These are phyloP conservation scores for Microsporum canis DNA, from an alignment of 2,329 filamentous ascomycete species.

Conservation along the genomic window DNA sequence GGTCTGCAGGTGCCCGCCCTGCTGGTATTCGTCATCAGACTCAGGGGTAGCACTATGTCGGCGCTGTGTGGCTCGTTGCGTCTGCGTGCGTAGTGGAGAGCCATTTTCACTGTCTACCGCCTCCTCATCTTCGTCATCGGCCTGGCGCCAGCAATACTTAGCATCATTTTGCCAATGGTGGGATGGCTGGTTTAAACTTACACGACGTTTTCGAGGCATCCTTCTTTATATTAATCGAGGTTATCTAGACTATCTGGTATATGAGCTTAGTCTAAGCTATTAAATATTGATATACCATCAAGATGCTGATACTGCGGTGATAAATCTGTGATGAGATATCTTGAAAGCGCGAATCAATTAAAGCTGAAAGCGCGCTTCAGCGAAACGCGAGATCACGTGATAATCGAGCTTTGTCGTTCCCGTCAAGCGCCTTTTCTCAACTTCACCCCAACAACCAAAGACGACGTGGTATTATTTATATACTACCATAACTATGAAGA, in stretches of 20 bases:
- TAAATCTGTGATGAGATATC: too few species aligned
- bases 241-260: not conserved
- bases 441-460: too few species aligned
- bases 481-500: too few species aligned
- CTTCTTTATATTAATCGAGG: not conserved
- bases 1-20: constrained; percentile 13
- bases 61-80: not conserved
- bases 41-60: not conserved
- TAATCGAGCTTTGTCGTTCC: too few species aligned
- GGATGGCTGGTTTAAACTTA: not conserved
- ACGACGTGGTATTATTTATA: too few species aligned
- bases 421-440: too few species aligned
- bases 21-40: not conserved
- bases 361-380: too few species aligned
- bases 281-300: too few species aligned
- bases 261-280: too few species aligned
- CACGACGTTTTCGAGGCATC: not conserved
- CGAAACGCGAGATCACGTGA: too few species aligned
- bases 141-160: not conserved
- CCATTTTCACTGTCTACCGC: not conserved
- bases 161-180: not conserved
- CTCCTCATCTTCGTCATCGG: not conserved
- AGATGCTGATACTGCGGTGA: too few species aligned
- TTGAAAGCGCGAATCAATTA: too few species aligned
- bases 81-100: not conserved